phyloP scores from a whole-genome alignment of 805 yeast genomes.

The Candida lessepsii region DNA sequence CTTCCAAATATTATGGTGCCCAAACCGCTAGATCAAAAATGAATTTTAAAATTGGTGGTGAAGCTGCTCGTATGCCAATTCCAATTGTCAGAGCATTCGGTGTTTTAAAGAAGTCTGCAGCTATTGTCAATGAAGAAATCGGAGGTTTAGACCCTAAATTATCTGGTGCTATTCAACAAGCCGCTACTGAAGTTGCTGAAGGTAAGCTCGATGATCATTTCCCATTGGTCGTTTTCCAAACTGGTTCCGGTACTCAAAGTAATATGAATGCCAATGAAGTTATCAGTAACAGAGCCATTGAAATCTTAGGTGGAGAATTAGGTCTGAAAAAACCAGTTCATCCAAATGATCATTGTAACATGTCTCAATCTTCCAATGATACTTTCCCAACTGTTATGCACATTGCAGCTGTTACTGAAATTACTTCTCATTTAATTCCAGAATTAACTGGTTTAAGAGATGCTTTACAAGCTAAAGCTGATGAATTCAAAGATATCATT shows the following conservation, averaged over 20 bases:
- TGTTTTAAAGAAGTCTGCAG: conserved; percentile 89
- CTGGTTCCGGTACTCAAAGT: conserved; percentile 98
- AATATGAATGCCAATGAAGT: conserved; percentile 99
- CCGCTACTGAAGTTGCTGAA: conserved; percentile 91
- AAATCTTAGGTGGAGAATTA: conserved; percentile 83
- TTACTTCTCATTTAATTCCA: conserved; percentile 72
- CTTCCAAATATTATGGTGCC: conserved; percentile 94
- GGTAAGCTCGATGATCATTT: conserved; percentile 92
- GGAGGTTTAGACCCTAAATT: conserved; percentile 82
- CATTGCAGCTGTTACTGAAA: conserved; percentile 95
- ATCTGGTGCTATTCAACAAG: conserved; percentile 82
- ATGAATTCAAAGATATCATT: conserved; percentile 85
- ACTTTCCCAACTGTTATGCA: conserved; percentile 99
- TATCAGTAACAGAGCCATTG: conserved; percentile 97
- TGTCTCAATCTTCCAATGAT: conserved; percentile 98
- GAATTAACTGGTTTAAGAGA: conserved; percentile 75
- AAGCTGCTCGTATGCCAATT: conserved; percentile 84
- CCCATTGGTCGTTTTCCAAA: conserved; percentile 98
- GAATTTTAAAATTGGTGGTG: conserved; percentile 96
- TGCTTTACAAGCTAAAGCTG: conserved; percentile 71
- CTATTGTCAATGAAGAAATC: conserved; percentile 78
- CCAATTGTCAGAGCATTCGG: conserved; percentile 93
- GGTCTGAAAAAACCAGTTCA: conserved; percentile 95
- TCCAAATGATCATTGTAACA: conserved; percentile 98
- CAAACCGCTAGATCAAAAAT: conserved; percentile 92